Evolutionary conservation across 768 basidiomycete genomes (phyloP).

Genomic region (Porphyrellus cyaneotinctus): DNA sequence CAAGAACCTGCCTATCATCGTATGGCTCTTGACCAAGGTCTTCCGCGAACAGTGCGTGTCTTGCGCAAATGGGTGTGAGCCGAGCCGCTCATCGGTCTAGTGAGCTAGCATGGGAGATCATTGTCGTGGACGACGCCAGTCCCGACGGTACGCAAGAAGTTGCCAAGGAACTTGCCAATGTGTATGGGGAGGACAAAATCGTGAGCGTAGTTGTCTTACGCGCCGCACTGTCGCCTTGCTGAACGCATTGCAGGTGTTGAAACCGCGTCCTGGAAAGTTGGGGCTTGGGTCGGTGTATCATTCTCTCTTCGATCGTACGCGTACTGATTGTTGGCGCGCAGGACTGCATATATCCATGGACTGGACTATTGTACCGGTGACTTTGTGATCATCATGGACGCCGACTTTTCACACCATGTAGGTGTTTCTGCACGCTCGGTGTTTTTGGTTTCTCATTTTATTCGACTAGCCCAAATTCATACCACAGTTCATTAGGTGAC

Average conservation of each 20-base stretch:
- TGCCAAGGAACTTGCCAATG: constrained; percentile 67
- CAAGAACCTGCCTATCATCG: constrained; percentile 83
- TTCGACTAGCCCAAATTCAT: constrained; percentile 84
- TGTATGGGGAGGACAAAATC: constrained; percentile 84
- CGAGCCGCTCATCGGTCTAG: constrained; percentile 36
- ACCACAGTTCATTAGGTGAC: constrained; percentile 82
- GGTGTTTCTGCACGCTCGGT: constrained; percentile 23
- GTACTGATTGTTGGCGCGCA: constrained; percentile 28
- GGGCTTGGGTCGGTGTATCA: constrained; percentile 69
- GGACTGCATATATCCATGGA: constrained; percentile 91
- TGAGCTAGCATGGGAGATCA: constrained; percentile 78
- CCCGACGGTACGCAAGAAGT: constrained; percentile 92
- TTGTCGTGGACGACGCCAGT: constrained; percentile 89
- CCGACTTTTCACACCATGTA: constrained; percentile 94
- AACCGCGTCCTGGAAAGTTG: constrained; percentile 85
- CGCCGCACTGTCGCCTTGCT: background rate
- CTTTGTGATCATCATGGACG: constrained; percentile 97
- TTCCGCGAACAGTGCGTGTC: constrained; percentile 70
- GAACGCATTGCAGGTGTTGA: constrained; percentile 54
- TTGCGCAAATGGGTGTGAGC: background rate
- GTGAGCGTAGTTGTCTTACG: constrained; percentile 38
- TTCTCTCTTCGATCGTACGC: background rate
- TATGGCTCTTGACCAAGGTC: constrained; percentile 78
- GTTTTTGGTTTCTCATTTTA: constrained; percentile 3
- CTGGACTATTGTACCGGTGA: constrained; percentile 85